Conservation (phyloP, 768 basidiomycete species). For the Asterophora parasitica region DNA sequence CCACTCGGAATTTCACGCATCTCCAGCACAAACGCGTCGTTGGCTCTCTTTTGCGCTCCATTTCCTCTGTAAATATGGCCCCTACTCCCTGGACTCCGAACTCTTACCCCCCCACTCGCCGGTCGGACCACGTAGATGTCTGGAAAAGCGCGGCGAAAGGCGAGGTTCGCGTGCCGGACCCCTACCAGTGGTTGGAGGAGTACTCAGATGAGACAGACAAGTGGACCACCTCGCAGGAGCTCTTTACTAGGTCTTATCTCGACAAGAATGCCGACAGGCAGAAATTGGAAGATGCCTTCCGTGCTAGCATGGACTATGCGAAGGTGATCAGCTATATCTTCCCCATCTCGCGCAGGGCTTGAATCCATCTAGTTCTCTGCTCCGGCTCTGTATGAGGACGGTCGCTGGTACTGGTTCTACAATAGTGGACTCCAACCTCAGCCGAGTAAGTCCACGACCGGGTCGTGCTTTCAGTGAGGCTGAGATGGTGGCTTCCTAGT, state of each 20-base stretch:
- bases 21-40: constrained; percentile 20
- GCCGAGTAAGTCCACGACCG: constrained; percentile 33
- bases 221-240: constrained; percentile 61
- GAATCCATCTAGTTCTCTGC: constrained; percentile 48
- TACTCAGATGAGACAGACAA: constrained; percentile 56
- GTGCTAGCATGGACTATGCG: constrained; percentile 36
- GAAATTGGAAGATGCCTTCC: constrained; percentile 56
- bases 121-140: constrained; percentile 61
- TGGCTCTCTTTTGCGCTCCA: constrained; percentile 18
- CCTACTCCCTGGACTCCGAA: constrained; percentile 50
- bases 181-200: constrained; percentile 73
- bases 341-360: neutral
- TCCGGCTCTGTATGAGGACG: constrained; percentile 57
- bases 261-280: constrained; percentile 58
- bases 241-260: constrained; percentile 54
- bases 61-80: constrained; percentile 27
- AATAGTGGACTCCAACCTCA: constrained; percentile 77
- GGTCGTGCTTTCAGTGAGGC: neutral
- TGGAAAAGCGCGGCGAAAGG: constrained; percentile 66
- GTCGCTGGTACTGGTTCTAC: constrained; percentile 77
- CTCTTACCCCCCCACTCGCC: constrained; percentile 59
- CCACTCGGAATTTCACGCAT: constrained; percentile 12
- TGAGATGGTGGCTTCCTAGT: constrained; percentile 32
- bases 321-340: constrained; percentile 27
- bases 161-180: constrained; percentile 59